Evolutionary conservation across 495 filamentous ascomycete genomes (phyloP).

Genomic region (Penicillium daleae): DNA sequence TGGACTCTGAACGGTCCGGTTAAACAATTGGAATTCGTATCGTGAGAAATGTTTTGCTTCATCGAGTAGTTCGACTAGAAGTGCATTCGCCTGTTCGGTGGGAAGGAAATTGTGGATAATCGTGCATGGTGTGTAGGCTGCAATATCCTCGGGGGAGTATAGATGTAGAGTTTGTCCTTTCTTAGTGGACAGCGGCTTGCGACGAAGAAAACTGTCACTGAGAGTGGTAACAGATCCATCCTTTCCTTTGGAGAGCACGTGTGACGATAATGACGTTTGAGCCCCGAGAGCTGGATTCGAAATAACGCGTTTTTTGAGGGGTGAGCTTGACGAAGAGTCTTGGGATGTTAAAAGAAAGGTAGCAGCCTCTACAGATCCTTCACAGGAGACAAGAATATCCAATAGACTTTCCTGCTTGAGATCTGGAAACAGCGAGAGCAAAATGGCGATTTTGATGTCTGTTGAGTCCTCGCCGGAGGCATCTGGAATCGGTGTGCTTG

Average conservation of each 20-base stretch:
- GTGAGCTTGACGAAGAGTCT: conserved; percentile 3
- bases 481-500: conserved; percentile 6
- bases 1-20: conserved; percentile 77
- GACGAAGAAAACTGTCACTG: conserved; percentile 42
- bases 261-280: conserved; percentile 51
- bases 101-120: conserved; percentile 92
- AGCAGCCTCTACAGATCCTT: conserved; percentile 74
- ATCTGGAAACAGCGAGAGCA: conserved; percentile 73
- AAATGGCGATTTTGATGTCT: conserved; percentile 82
- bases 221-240: conserved; percentile 33
- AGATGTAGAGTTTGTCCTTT: conserved; percentile 85
- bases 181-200: conserved; percentile 53
- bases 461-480: conserved; percentile 69
- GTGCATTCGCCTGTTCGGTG: conserved; percentile 64
- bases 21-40: conserved; percentile 82
- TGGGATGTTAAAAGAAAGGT: conserved; percentile 53
- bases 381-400: conserved; percentile 74
- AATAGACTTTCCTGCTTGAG: conserved; percentile 68
- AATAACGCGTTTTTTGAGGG: conserved; percentile 37
- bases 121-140: conserved; percentile 80
- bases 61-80: conserved; percentile 74
- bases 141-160: conserved; percentile 77
- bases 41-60: conserved; percentile 76
- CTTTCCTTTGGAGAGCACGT: conserved; percentile 38
- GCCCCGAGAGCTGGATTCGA: conserved; percentile 29